Evolutionary conservation across 2,329 filamentous ascomycete species (phyloP).

Genomic region (Fusarium buxicola): DNA sequence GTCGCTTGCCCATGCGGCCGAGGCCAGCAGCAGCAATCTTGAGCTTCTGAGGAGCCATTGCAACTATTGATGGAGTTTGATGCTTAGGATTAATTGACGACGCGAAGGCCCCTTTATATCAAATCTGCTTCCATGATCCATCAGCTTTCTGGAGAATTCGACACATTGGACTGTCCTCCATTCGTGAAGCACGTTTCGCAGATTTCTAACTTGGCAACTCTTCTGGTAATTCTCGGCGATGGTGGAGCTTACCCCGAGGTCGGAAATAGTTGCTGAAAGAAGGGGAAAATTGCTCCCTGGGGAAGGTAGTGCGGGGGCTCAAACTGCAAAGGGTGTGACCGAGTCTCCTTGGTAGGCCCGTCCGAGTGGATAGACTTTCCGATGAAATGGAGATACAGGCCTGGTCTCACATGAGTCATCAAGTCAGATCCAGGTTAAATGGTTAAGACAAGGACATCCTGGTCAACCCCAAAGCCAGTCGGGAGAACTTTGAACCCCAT

Average conservation of each 20-base stretch:
- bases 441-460: background rate
- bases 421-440: no score
- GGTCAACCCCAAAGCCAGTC: background rate
- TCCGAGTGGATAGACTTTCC: background rate
- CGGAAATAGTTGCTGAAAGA: constrained; percentile 8
- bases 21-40: constrained; percentile 61
- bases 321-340: no score
- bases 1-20: constrained; percentile 64
- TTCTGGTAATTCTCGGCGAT: background rate
- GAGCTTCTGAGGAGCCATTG: constrained; percentile 47
- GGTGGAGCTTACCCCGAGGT: background rate
- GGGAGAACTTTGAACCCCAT: constrained; percentile 6
- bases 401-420: no score
- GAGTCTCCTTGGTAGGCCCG: background rate
- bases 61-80: background rate
- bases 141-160: background rate
- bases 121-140: background rate
- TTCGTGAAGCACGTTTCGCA: background rate
- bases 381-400: no score
- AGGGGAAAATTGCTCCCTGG: background rate
- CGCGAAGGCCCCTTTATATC: constrained; percentile 12
- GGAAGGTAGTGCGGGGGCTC: background rate
- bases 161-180: no score
- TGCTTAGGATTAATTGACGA: background rate
- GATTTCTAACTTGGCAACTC: background rate